Evolutionary conservation across 306 rosid genomes (phyloP).

Genomic region (Crataegus laevigata): DNA sequence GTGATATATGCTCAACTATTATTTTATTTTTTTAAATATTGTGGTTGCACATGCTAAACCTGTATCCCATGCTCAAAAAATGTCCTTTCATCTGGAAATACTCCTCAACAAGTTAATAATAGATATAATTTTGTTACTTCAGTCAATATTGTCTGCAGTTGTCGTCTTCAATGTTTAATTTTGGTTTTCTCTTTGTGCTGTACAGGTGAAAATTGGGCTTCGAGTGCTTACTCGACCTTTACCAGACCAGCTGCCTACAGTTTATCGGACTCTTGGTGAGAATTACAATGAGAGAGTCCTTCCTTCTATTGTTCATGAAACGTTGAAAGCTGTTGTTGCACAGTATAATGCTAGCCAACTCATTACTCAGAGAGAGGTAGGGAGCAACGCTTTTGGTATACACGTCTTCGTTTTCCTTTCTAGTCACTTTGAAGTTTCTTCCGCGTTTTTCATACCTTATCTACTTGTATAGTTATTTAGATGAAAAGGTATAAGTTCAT

Average conservation of each 20-base stretch:
- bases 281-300: conserved; percentile 85
- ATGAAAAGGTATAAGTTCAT: neutral
- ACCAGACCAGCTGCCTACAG: conserved; percentile 58
- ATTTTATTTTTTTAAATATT: neutral
- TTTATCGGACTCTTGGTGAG: conserved; percentile 84
- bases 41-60: neutral
- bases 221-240: conserved; percentile 88
- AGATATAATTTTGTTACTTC: neutral
- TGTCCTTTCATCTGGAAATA: neutral
- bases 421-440: neutral
- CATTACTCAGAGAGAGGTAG: conserved; percentile 93
- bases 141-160: neutral
- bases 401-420: neutral
- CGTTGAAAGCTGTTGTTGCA: conserved; percentile 90
- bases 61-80: neutral
- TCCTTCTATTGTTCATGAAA: conserved; percentile 91
- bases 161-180: neutral
- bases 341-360: conserved; percentile 96
- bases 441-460: neutral
- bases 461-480: neutral
- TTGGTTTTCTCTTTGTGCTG: neutral
- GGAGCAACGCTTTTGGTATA: neutral
- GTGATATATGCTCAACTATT: neutral
- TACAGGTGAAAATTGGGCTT: conserved; percentile 84
- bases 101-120: neutral